Evolutionary conservation across 164 flowering plant genomes (phyloP), one percentile per base, ranked within the genome.

Genomic region (Paratinospora sagittata): DNA sequence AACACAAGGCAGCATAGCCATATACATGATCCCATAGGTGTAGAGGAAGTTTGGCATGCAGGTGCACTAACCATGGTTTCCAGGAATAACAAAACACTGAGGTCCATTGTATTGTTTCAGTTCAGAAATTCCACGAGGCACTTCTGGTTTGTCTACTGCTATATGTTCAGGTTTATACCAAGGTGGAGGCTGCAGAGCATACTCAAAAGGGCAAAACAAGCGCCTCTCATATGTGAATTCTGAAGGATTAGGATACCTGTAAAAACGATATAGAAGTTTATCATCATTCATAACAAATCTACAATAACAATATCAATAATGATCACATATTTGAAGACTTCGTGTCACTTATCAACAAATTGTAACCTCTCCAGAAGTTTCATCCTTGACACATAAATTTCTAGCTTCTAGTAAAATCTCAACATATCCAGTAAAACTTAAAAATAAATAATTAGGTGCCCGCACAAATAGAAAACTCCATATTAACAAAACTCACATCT

Each of bases 201-300:
- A 86, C 77, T 96, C 97, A 78, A 93, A 96, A 47, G 99, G 99
- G 75, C 92, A 72, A 81, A 93, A 91, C 67, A 96, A 70, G 24
- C 99, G 98, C 65, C 72, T 91, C 84, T 93, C 96, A 79, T 96
- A 96, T 33, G 97, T 90, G 75, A 87, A 96, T 63, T 89, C 82
- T 66, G 99, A 96, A 66, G 99, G 99, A 87, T 96, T 96, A 37
- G 99, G 99, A 64, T 96, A 96, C 79, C 99, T 96, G 78, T 14
- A 75, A 77, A 43, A 68, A 41, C 43, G 70, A 67, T 26, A 61
- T 26, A 55, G 26, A 27, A 66, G 41, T 19, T 65, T 13, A 17
- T 1, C 21, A 34, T 34, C 1, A 36, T 37, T 8, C 27, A 12
- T 34, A 37, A 37, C 3, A 39, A 24, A 64, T 64, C 4, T 43